These are phyloP conservation scores for Amaranthus cruentus DNA, from an alignment of 148 eudicot species.

Conservation along the genomic window DNA sequence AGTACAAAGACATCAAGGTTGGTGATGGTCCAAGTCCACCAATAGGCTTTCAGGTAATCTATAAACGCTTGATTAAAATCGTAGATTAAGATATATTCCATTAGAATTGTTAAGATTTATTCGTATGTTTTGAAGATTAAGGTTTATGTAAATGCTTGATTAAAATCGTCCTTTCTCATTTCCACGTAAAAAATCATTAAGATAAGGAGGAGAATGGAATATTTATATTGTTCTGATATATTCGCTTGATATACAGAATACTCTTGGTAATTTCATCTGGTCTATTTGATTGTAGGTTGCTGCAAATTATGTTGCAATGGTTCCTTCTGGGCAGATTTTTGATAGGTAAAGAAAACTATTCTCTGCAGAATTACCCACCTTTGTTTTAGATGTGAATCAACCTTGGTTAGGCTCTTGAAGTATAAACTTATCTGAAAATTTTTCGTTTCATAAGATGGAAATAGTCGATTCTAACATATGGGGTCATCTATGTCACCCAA, in stretches of 20 bases:
- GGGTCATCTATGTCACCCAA: too few species aligned
- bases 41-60: constrained; percentile 85
- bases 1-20: constrained; percentile 87
- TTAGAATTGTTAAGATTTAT: too few species aligned
- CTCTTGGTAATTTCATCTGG: constrained; percentile 5
- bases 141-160: too few species aligned
- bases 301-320: constrained; percentile 99
- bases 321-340: constrained; percentile 94
- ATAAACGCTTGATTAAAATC: background rate
- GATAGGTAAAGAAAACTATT: constrained; percentile 54
- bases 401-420: too few species aligned
- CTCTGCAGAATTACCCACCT: background rate
- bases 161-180: too few species aligned
- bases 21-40: constrained; percentile 94
- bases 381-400: background rate
- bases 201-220: too few species aligned
- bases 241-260: background rate
- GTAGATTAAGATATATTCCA: background rate
- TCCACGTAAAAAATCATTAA: too few species aligned
- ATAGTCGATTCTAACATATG: too few species aligned
- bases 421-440: too few species aligned
- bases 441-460: too few species aligned
- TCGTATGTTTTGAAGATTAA: too few species aligned
- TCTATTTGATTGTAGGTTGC: constrained; percentile 55
- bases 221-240: background rate